These are phyloP conservation scores for Penicillium sp. DNA, from an alignment of 2,329 filamentous ascomycete genomes.

Conservation along the genomic window DNA sequence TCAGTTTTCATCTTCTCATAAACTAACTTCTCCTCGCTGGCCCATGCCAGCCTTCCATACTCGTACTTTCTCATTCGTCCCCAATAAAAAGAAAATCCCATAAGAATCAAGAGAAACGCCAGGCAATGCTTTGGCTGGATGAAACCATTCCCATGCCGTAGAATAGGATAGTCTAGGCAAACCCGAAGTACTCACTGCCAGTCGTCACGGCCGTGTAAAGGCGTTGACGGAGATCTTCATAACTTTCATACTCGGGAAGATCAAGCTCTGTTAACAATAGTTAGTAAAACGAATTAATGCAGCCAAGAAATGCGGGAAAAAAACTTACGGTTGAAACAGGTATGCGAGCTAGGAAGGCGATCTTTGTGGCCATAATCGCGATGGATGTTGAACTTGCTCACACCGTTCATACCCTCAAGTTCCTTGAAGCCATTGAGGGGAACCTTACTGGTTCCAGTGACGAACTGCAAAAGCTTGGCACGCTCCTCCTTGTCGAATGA, in stretches of 20 bases:
- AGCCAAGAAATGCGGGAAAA: neutral
- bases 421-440: conserved; percentile 98
- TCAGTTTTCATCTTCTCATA: conserved; percentile 19
- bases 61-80: conserved; percentile 8
- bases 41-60: conserved; percentile 9
- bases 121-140: conserved; percentile 36
- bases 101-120: conserved; percentile 34
- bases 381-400: conserved; percentile 98
- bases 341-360: conserved; percentile 91
- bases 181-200: conserved; percentile 95
- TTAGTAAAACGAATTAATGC: conserved; percentile 35
- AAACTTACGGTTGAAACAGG: conserved; percentile 96
- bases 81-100: conserved; percentile 22
- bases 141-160: conserved; percentile 18
- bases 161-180: conserved; percentile 63
- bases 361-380: conserved; percentile 97
- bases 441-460: conserved; percentile 97
- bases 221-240: conserved; percentile 83
- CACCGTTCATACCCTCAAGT: conserved; percentile 97
- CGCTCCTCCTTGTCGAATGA: conserved; percentile 99
- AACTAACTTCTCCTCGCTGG: conserved; percentile 6
- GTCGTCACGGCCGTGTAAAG: conserved; percentile 96
- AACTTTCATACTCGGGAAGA: conserved; percentile 95
- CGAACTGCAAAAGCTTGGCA: conserved; percentile 94
- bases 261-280: conserved; percentile 71